These are phyloP conservation scores for Boletus rubescentipes DNA, from an alignment of 768 basidiomycete genomes.

Conservation along the genomic window DNA sequence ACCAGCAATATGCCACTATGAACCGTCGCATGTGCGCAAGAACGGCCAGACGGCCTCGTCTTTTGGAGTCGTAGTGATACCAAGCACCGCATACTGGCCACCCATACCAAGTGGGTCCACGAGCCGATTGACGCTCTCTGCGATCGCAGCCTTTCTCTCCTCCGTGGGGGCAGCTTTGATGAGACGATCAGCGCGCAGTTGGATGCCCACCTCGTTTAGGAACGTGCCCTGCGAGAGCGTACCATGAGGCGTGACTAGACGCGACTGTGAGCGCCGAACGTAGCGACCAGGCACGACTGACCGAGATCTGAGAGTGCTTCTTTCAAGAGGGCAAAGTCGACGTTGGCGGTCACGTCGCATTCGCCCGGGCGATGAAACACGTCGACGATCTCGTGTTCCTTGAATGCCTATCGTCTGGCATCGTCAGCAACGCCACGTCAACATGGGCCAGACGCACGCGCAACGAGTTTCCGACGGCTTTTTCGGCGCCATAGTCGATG, in stretches of 20 bases:
- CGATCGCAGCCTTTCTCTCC: constrained; percentile 54
- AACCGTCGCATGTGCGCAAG: constrained; percentile 3
- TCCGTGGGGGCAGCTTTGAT: constrained; percentile 47
- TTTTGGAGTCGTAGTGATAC: constrained; percentile 34
- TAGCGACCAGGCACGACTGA: constrained; percentile 31
- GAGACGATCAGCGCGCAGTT: constrained; percentile 62
- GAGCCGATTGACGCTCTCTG: constrained; percentile 63
- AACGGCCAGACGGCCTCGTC: constrained; percentile 33
- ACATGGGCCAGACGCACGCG: constrained; percentile 53
- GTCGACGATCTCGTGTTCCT: constrained; percentile 80
- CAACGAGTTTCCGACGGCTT: constrained; percentile 70
- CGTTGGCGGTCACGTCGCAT: constrained; percentile 93
- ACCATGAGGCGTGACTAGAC: constrained; percentile 50
- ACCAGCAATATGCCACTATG: neutral
- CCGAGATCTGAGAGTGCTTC: constrained; percentile 72
- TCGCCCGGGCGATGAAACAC: constrained; percentile 83
- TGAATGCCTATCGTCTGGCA: constrained; percentile 70
- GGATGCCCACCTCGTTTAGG: constrained; percentile 74
- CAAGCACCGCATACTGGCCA: constrained; percentile 79
- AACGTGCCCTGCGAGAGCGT: constrained; percentile 77
- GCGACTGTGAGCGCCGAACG: constrained; percentile 7
- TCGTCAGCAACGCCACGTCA: neutral
- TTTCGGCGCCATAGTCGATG: constrained; percentile 85
- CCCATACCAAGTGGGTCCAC: constrained; percentile 87
- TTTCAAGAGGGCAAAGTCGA: constrained; percentile 87